These are phyloP conservation scores for Aureobasidium musti DNA, from an alignment of 2,329 filamentous ascomycete genomes.

Conservation along the genomic window DNA sequence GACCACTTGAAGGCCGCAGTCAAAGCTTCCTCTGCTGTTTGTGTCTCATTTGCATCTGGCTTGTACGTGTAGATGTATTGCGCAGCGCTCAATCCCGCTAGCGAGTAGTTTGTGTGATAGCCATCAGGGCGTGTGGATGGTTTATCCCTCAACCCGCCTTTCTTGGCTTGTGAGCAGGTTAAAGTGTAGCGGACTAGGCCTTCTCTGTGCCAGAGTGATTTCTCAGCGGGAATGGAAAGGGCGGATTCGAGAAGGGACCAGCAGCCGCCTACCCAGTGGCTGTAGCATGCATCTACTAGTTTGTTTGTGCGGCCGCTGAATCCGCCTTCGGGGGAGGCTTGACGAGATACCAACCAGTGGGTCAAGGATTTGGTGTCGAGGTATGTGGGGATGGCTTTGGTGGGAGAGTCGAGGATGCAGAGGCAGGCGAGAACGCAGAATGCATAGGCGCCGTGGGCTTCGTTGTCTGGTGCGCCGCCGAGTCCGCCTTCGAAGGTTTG, in stretches of 20 bases:
- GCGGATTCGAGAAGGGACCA: slow-evolving; percentile 88
- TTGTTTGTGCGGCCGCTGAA: slow-evolving; percentile 96
- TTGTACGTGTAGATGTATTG: slow-evolving; percentile 61
- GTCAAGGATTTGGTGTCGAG: slow-evolving; percentile 76
- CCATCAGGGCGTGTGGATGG: slow-evolving; percentile 86
- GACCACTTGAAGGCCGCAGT: slow-evolving; percentile 50
- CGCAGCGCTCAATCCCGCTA: slow-evolving; percentile 79
- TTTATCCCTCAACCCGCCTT: slow-evolving; percentile 89
- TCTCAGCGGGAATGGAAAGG: slow-evolving; percentile 48
- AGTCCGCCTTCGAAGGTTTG: slow-evolving; percentile 97
- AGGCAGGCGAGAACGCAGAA: slow-evolving; percentile 92
- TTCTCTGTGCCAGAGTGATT: slow-evolving; percentile 74
- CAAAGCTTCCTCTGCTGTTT: slow-evolving; percentile 34
- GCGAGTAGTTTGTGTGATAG: slow-evolving; percentile 91
- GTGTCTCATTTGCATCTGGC: neutral
- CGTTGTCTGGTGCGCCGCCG: slow-evolving; percentile 77
- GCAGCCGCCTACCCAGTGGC: slow-evolving; percentile 94
- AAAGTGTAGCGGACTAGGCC: slow-evolving; percentile 88
- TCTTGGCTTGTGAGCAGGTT: slow-evolving; percentile 74
- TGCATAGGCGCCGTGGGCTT: slow-evolving; percentile 95
- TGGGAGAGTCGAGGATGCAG: slow-evolving; percentile 78
- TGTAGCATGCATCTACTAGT: slow-evolving; percentile 96
- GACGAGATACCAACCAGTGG: slow-evolving; percentile 84
- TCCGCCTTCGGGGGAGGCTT: slow-evolving; percentile 88
- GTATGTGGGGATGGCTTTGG: slow-evolving; percentile 71